phyloP scores from a whole-genome alignment of 2,329 filamentous ascomycete genomes.

The Cladosporium oxysporum region DNA sequence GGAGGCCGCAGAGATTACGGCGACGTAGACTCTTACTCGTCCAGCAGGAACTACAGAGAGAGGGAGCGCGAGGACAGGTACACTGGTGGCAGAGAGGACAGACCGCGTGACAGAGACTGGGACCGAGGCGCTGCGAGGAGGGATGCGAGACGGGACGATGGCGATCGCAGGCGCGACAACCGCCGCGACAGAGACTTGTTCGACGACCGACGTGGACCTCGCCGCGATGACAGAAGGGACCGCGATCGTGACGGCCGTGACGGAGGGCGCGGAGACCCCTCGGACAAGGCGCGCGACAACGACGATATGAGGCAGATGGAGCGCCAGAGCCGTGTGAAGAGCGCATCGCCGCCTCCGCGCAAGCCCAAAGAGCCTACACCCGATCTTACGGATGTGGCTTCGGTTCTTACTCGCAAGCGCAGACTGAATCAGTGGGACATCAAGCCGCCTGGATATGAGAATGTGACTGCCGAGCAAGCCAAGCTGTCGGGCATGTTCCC shows the following conservation, averaged over 20 bases:
- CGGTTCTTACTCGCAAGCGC: slow-evolving; percentile 82
- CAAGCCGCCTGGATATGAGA: slow-evolving; percentile 96
- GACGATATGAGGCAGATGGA: slow-evolving; percentile 40
- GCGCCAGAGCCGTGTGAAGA: slow-evolving; percentile 56
- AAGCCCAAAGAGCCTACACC: slow-evolving; percentile 96
- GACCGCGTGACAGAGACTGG: slow-evolving; percentile 54
- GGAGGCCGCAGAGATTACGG: slow-evolving; percentile 71
- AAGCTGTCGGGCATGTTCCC: slow-evolving; percentile 99
- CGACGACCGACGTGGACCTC: slow-evolving; percentile 17
- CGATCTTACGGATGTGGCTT: slow-evolving; percentile 83
- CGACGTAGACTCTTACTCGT: slow-evolving; percentile 84
- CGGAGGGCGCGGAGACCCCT: slow-evolving; percentile 29
- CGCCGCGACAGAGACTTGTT: slow-evolving; percentile 43
- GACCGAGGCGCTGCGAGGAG: slow-evolving; percentile 70
- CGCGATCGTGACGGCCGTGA: slow-evolving; percentile 41
- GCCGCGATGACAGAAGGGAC: slow-evolving; percentile 51
- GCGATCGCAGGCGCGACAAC: slow-evolving; percentile 44
- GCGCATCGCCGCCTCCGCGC: slow-evolving; percentile 76
- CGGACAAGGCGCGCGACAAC: slow-evolving; percentile 39
- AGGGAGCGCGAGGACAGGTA: slow-evolving; percentile 93
- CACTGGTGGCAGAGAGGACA: slow-evolving; percentile 72
- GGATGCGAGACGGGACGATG: slow-evolving; percentile 59
- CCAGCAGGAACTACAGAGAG: slow-evolving; percentile 88
- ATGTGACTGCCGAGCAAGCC: slow-evolving; percentile 95
- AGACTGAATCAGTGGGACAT: slow-evolving; percentile 99